Evolutionary conservation across 2,329 filamentous ascomycete genomes (phyloP).

Genomic region (Massarina eburnea): DNA sequence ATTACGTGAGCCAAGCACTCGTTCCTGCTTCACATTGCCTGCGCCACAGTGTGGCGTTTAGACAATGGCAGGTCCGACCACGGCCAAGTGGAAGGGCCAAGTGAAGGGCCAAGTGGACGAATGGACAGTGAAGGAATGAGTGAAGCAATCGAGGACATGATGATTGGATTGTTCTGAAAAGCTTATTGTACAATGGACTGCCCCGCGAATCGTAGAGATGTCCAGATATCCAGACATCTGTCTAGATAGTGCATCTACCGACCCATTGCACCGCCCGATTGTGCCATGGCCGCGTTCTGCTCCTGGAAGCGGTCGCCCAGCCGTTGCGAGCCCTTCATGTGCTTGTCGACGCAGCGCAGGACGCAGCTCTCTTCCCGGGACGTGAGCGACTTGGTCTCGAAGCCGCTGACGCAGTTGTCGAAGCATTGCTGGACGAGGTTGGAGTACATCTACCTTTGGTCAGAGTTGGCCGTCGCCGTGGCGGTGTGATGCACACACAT

Average conservation of each 20-base stretch:
- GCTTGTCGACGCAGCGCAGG: constrained; percentile 93
- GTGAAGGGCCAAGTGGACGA: too few relatives aligned
- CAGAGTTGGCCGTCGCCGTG: constrained; percentile 1
- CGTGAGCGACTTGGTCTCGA: constrained; percentile 93
- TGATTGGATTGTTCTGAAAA: too few relatives aligned
- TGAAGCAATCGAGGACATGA: too few relatives aligned
- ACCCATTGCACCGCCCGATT: constrained; percentile 56
- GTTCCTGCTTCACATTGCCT: constrained; percentile 2
- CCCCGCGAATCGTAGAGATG: too few relatives aligned
- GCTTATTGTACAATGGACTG: too few relatives aligned
- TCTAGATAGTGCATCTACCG: constrained; percentile 33
- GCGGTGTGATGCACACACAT: constrained; percentile 58
- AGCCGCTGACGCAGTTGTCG: constrained; percentile 95
- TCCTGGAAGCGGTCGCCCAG: constrained; percentile 88
- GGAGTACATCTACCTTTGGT: constrained; percentile 62
- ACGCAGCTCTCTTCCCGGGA: constrained; percentile 89
- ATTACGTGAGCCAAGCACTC: constrained; percentile 11
- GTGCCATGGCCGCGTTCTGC: constrained; percentile 69
- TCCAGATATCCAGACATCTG: too few relatives aligned
- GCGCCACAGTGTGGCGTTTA: not conserved
- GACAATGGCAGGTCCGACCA: not conserved
- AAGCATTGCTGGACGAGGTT: constrained; percentile 88
- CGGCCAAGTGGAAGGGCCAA: too few relatives aligned
- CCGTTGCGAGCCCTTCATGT: constrained; percentile 86
- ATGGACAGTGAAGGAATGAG: too few relatives aligned